Evolutionary conservation across 495 filamentous ascomycete species (phyloP), one percentile per base, ranked within the genome.

Genomic region (Cetradonia linearis): DNA sequence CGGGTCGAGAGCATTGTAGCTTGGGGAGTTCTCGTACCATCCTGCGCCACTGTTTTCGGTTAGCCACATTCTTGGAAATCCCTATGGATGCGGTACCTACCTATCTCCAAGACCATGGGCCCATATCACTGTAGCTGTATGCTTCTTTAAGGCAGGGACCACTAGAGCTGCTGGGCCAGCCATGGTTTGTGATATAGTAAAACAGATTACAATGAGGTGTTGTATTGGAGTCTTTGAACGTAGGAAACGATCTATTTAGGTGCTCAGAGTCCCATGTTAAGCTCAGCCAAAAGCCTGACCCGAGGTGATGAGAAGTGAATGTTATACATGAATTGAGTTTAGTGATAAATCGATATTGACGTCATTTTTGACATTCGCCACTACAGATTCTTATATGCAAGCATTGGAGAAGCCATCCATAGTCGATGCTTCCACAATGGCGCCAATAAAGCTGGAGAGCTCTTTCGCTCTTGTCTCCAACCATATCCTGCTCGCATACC

Each of bases 101-200:
- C 71, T 86, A 68, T 95, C 90, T 33, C 93, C 93, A 30, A 96
- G 77, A 8, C 93, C 93, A 68, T 98, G 93, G 49, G 89, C 78
- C 74, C 94, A 88, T 67, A 98, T 96, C 65, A 96, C 87, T 3
- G 92, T 96, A 36, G 92, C 89, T 44, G 93, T 96, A 70, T 96
- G 92, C 66, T 83, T 86, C 68, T 82, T 89, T 48, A 90, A 77
- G n/a, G 93, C 91, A 18, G 90, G 89, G 64, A 96, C 86, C 8
- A 95, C 77, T 52, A 92, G 76, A 9, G 87, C 83, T 62, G 76
- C 77, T 60, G 80, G 59, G 8, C 47, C 50, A 13, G 58, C 58
- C 58, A 60, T 60, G 18, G 23, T 47, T 18, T 50, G 9, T 50
- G 20, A 5, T 46, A 9, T 5, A 23, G 9, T 25, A 20, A 5